phyloP scores from a whole-genome alignment of 129 eudicot species.

The Artemisia tridentata region DNA sequence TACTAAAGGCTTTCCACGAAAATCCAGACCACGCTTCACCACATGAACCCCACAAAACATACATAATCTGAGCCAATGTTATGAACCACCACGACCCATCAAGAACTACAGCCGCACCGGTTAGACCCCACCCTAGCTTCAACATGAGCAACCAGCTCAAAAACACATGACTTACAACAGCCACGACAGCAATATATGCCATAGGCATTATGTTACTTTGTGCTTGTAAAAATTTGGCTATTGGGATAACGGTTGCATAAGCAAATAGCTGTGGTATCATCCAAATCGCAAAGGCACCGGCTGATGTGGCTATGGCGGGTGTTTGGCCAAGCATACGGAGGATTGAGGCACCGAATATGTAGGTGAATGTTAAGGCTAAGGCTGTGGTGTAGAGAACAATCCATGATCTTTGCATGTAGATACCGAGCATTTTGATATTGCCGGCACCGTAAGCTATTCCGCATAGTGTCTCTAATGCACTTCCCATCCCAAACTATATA shows the following conservation, averaged over 20 bases:
- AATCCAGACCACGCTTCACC: conserved; percentile 65
- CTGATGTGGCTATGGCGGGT: conserved; percentile 39
- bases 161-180: conserved; percentile 35
- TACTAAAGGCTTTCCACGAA: conserved; percentile 49
- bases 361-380: conserved; percentile 29
- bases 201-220: conserved; percentile 70
- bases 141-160: conserved; percentile 60
- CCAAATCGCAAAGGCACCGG: conserved; percentile 42
- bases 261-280: conserved; percentile 77
- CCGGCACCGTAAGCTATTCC: conserved; percentile 90
- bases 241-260: conserved; percentile 48
- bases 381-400: conserved; percentile 44
- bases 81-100: conserved; percentile 71
- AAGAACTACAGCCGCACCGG: conserved; percentile 53
- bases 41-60: conserved; percentile 51
- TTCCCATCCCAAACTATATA: conserved; percentile 47
- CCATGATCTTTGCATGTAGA: conserved; percentile 74
- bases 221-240: conserved; percentile 60
- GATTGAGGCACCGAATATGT: conserved; percentile 41
- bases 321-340: conserved; percentile 49
- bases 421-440: conserved; percentile 56
- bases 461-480: conserved; percentile 71
- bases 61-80: conserved; percentile 40
- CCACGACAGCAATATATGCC: conserved; percentile 45
- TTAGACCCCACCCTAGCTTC: conserved; percentile 51